A percentile compares a stretch with the other conserved stretches of the same genome.
phyloP scores from a whole-genome alignment of 164 flowering plant species.

The Stephania japonica region DNA sequence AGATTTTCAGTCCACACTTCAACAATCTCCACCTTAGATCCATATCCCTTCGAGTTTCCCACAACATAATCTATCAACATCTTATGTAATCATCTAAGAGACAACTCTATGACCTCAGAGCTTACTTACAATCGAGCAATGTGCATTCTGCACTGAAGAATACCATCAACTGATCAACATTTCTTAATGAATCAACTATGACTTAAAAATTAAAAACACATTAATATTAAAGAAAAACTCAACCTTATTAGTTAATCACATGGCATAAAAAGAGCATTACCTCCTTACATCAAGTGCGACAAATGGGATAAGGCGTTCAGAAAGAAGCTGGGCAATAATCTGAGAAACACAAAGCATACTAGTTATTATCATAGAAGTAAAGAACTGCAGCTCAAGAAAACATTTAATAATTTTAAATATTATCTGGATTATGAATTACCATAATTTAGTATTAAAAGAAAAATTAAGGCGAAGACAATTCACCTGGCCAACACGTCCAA shows the following conservation, averaged over 20 bases:
- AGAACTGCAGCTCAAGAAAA: neutral
- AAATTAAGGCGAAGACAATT: neutral
- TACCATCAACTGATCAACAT: neutral
- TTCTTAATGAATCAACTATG: neutral
- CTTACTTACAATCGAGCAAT: neutral
- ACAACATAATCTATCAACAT: too few species aligned
- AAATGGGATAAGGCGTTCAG: constrained; percentile 94
- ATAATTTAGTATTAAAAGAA: too few species aligned
- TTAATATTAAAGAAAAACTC: neutral
- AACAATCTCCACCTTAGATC: too few species aligned
- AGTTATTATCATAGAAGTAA: neutral
- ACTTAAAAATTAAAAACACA: neutral
- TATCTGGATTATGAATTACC: too few species aligned
- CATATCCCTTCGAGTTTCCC: too few species aligned
- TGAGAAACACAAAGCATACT: constrained; percentile 20
- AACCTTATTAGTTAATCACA: neutral
- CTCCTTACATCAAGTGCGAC: constrained; percentile 99
- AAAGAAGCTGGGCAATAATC: constrained; percentile 99
- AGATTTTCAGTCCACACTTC: too few species aligned
- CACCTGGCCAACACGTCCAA: constrained; percentile 99
- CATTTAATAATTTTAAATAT: neutral
- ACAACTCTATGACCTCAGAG: neutral
- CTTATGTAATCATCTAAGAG: neutral
- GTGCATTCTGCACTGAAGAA: neutral
- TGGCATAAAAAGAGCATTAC: constrained; percentile 28